Percentiles rank a stretch among this genome's conserved stretches.
Conservation (phyloP, 495 filamentous ascomycete species). For the Talaromyces ruber region DNA sequence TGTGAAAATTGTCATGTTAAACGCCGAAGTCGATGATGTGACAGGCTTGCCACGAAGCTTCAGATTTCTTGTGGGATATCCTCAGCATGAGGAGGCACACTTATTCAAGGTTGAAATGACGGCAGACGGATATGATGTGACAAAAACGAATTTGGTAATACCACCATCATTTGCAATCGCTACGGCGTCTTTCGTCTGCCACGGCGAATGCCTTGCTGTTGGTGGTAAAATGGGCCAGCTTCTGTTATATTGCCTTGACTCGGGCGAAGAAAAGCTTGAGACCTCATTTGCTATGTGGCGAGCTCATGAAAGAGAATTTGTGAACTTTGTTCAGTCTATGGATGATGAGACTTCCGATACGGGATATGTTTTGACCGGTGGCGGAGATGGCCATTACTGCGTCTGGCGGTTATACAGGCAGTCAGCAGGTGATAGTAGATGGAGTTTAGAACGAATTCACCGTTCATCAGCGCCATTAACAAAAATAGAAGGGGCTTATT, state of each 20-base stretch:
- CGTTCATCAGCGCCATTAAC: constrained; percentile 51
- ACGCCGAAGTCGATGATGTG: constrained; percentile 4
- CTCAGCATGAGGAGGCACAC: constrained; percentile 17
- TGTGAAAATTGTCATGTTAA: constrained; percentile 9
- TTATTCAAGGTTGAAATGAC: constrained; percentile 19
- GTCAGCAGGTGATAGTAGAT: background rate
- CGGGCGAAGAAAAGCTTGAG: constrained; percentile 10
- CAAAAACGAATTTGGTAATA: constrained; percentile 12
- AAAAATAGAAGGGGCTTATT: constrained; percentile 58
- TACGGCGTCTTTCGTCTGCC: constrained; percentile 26
- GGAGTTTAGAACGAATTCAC: constrained; percentile 38
- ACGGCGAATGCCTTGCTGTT: constrained; percentile 45
- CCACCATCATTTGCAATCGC: constrained; percentile 28
- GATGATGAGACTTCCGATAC: constrained; percentile 15
- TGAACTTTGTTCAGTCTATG: constrained; percentile 52
- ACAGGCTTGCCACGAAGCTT: constrained; percentile 6
- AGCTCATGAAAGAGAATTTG: constrained; percentile 54
- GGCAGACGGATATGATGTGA: constrained; percentile 1
- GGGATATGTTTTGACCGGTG: constrained; percentile 48
- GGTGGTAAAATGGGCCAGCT: constrained; percentile 60
- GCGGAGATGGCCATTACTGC: constrained; percentile 65
- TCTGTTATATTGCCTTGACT: constrained; percentile 37
- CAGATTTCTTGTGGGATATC: constrained; percentile 24
- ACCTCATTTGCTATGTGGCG: constrained; percentile 17
- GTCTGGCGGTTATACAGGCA: constrained; percentile 32